Conservation (phyloP, 2,329 filamentous ascomycete species). For the Aspergillus candidus region DNA sequence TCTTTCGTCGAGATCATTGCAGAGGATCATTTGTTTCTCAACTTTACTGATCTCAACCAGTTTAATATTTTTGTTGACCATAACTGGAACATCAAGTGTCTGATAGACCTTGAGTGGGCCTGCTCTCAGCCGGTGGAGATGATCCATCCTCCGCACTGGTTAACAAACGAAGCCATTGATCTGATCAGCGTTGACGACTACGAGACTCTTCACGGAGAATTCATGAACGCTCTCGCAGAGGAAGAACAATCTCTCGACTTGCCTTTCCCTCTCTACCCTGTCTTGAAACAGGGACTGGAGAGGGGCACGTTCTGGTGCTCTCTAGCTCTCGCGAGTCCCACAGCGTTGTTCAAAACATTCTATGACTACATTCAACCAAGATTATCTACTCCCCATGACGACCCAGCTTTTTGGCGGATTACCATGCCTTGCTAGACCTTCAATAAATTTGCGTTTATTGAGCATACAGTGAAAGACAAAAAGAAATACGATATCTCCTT, state of each 20-base stretch:
- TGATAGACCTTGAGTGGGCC: conserved; percentile 21
- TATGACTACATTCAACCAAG: conserved; percentile 21
- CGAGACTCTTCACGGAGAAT: conserved; percentile 1
- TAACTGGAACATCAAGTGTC: conserved; percentile 18
- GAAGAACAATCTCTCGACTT: conserved; percentile 1
- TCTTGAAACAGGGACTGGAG: conserved; percentile 15
- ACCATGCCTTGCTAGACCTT: conserved; percentile 18
- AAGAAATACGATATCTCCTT: conserved; percentile 15
- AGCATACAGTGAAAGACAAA: conserved; percentile 16
- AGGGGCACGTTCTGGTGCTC: conserved; percentile 24
- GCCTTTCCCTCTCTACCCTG: conserved; percentile 1
- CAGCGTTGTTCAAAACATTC: conserved; percentile 19
- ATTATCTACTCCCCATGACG: conserved; percentile 14
- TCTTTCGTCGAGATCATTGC: conserved; percentile 24
- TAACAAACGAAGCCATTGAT: conserved; percentile 17
- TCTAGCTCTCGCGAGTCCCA: conserved; percentile 19
- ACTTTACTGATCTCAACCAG: conserved; percentile 36
- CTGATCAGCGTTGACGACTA: conserved; percentile 8
- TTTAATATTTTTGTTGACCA: conserved; percentile 24
- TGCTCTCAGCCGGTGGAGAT: conserved; percentile 20
- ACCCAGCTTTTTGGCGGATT: conserved; percentile 13
- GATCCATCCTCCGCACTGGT: conserved; percentile 20
- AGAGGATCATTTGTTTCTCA: conserved; percentile 32
- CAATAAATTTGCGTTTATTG: conserved; percentile 10
- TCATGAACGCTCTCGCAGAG: conserved; percentile 2